Percentiles rank a stretch among this genome's conserved stretches.
These are phyloP conservation scores for Ruellia speciosa DNA, from an alignment of 305 asterid genomes.

Conservation along the genomic window DNA sequence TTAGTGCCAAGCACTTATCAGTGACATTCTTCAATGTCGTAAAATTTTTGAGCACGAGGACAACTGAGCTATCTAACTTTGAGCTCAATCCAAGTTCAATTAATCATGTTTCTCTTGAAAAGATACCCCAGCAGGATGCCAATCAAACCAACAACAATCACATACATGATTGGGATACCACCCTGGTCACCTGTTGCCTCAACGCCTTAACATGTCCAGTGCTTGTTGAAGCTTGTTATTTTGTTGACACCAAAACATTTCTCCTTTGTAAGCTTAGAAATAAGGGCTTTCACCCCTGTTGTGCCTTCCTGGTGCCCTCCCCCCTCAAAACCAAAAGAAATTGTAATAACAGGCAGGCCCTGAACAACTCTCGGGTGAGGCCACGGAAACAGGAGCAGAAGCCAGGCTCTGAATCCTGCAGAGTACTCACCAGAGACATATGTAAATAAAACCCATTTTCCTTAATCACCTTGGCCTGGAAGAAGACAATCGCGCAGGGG, in stretches of 20 bases:
- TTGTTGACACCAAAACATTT: slow-evolving; percentile 44
- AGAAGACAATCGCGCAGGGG: too few relatives aligned
- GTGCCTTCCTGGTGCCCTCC: too few relatives aligned
- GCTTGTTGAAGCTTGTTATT: slow-evolving; percentile 56
- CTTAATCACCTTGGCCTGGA: too few relatives aligned
- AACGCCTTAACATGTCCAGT: slow-evolving; percentile 51
- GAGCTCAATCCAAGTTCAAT: not conserved
- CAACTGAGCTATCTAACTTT: slow-evolving; percentile 19
- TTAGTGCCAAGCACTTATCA: slow-evolving; percentile 37
- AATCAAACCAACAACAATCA: slow-evolving; percentile 47
- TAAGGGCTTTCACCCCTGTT: slow-evolving; percentile 46
- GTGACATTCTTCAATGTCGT: slow-evolving; percentile 39
- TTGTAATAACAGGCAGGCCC: too few relatives aligned
- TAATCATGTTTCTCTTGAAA: slow-evolving; percentile 40
- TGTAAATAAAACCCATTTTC: too few relatives aligned
- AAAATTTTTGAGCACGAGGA: slow-evolving; percentile 29
- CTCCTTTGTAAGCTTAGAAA: slow-evolving; percentile 56
- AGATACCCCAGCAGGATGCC: slow-evolving; percentile 60
- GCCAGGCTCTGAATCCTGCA: too few relatives aligned
- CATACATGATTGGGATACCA: slow-evolving; percentile 52
- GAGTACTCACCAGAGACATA: too few relatives aligned
- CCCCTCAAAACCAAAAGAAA: slow-evolving; percentile 8
- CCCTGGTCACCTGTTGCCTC: slow-evolving; percentile 33
- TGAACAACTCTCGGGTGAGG: too few relatives aligned
- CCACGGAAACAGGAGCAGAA: too few relatives aligned